Conservation (phyloP, 225 moss, liverwort and hornwort species). For the Marchantia polymorpha region DNA sequence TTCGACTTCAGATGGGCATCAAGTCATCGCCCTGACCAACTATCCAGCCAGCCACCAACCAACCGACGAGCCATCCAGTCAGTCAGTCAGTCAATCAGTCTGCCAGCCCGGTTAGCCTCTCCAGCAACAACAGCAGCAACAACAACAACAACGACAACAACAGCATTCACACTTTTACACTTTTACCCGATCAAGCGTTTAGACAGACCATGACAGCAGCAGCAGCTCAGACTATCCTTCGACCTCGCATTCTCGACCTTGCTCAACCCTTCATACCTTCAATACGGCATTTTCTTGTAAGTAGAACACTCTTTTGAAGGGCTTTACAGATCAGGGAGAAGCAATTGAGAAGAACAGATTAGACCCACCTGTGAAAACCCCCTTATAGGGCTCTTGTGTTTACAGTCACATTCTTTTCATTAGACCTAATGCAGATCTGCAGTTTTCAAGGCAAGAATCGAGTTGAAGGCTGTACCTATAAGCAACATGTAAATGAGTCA, state of each 20-base stretch:
- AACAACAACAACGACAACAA: not conserved
- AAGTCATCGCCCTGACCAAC: not conserved
- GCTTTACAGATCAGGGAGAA: conserved; percentile 17
- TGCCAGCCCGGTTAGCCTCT: not conserved
- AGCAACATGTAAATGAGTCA: conserved; percentile 27
- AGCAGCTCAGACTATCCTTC: conserved; percentile 1
- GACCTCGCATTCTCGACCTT: conserved; percentile 29
- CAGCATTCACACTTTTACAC: not conserved
- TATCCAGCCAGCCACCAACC: not conserved
- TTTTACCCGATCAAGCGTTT: not conserved
- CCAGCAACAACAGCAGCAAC: not conserved
- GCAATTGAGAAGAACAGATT: conserved; percentile 16
- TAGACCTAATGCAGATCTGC: conserved; percentile 15
- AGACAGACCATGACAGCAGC: not conserved
- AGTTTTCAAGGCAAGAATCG: conserved; percentile 33
- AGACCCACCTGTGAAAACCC: conserved; percentile 18
- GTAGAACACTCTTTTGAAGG: conserved; percentile 33
- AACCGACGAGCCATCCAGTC: not conserved
- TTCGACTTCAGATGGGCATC: not conserved
- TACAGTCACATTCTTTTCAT: conserved; percentile 28
- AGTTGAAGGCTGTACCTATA: conserved; percentile 42
- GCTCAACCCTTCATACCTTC: conserved; percentile 21
- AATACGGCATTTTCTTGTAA: conserved; percentile 32
- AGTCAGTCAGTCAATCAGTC: not conserved
- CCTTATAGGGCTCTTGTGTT: conserved; percentile 16